A percentile compares a stretch with the other conserved stretches of the same genome.
Evolutionary conservation across 1,284 basidiomycete genomes (phyloP).

Genomic region (Cryptococcus neoformans): DNA sequence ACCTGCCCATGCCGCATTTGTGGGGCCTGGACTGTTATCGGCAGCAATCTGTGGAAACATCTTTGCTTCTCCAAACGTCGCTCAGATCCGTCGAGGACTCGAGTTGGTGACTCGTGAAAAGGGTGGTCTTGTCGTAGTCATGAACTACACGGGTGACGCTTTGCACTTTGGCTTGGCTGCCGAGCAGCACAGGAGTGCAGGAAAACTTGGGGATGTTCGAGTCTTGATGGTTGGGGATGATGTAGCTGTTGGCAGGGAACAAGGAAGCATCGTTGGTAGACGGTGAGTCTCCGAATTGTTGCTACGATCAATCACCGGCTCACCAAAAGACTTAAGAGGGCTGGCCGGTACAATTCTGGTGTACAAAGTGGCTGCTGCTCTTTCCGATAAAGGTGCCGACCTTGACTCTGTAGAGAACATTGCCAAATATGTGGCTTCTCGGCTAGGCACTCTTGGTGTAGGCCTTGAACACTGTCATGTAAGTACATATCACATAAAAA

Average conservation of each 20-base stretch:
- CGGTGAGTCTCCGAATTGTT: constrained; percentile 23
- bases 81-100: constrained; percentile 74
- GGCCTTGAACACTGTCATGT: constrained; percentile 93
- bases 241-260: constrained; percentile 70
- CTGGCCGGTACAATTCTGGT: constrained; percentile 85
- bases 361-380: constrained; percentile 86
- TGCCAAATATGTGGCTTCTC: constrained; percentile 65
- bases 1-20: constrained; percentile 74
- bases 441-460: constrained; percentile 74
- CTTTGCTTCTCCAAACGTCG: constrained; percentile 82
- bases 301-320: constrained; percentile 26
- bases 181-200: constrained; percentile 72
- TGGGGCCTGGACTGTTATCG: constrained; percentile 73
- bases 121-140: constrained; percentile 65
- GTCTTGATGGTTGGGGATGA: constrained; percentile 90
- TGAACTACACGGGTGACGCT: constrained; percentile 80
- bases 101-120: constrained; percentile 72
- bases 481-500: constrained; percentile 7
- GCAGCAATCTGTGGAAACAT: constrained; percentile 83
- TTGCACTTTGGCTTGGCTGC: constrained; percentile 90
- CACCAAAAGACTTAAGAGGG: constrained; percentile 53
- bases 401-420: constrained; percentile 71
- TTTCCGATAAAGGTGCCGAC: constrained; percentile 66
- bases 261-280: constrained; percentile 50
- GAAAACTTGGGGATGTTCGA: constrained; percentile 67